Conservation (phyloP, 257 asterid species). For the Craterostigma plantagineum region DNA sequence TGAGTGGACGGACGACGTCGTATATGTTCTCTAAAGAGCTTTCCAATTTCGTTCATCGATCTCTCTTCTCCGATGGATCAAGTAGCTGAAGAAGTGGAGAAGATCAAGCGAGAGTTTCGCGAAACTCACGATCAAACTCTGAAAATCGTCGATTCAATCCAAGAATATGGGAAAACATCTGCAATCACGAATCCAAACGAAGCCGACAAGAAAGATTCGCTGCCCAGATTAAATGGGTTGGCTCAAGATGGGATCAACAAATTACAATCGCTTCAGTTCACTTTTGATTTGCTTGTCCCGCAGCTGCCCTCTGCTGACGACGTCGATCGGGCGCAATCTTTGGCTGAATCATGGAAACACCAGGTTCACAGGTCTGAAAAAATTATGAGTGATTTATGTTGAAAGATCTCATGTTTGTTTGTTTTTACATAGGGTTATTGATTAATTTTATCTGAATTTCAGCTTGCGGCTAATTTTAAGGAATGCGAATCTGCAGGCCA, state of each 20-base stretch:
- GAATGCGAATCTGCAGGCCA: slow-evolving; percentile 82
- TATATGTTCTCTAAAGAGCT: too few species aligned
- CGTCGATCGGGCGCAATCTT: slow-evolving; percentile 40
- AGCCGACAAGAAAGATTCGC: slow-evolving; percentile 34
- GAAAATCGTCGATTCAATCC: slow-evolving; percentile 34
- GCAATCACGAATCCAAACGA: slow-evolving; percentile 14
- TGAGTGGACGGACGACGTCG: too few species aligned
- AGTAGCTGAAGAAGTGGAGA: slow-evolving; percentile 62
- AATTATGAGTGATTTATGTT: neutral
- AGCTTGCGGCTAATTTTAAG: slow-evolving; percentile 60
- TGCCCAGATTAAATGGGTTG: slow-evolving; percentile 75
- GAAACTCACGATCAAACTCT: slow-evolving; percentile 29
- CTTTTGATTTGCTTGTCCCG: slow-evolving; percentile 84
- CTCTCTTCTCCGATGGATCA: slow-evolving; percentile 47
- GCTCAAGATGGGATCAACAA: slow-evolving; percentile 67
- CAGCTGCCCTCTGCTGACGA: slow-evolving; percentile 56
- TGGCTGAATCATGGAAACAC: slow-evolving; percentile 54
- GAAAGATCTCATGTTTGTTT: neutral
- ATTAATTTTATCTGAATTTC: slow-evolving; percentile 7
- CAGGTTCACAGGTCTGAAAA: slow-evolving; percentile 51
- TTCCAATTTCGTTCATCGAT: too few species aligned
- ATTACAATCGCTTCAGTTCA: slow-evolving; percentile 61
- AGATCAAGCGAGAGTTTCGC: slow-evolving; percentile 32
- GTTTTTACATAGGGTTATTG: neutral
- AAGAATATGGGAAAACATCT: slow-evolving; percentile 43